Base-by-base conservation (phyloP, 371 early-diverging fungal species). In the Conidiobolus incongruus region DNA sequence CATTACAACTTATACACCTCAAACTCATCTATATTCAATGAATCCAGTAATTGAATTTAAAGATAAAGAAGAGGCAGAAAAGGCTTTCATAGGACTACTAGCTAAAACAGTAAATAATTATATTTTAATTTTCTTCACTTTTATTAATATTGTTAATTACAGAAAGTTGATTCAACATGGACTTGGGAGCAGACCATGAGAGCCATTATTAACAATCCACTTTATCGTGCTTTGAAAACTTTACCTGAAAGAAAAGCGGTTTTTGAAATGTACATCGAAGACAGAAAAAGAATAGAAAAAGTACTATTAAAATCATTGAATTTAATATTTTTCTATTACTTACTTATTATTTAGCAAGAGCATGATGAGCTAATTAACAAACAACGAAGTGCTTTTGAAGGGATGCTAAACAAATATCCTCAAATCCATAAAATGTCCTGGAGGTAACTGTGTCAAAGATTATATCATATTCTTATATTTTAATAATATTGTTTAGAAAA, bases 121-220 rank as follows among this genome's bases (percentile, higher is more conserved):
- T 17, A 3, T 1, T 5, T 37, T 13, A 26, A n/a, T n/a, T n/a
- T n/a, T n/a, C n/a, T n/a, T n/a, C n/a, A n/a, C n/a, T 21, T n/a
- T 35, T 23, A 13, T 5, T 12, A 15, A 24, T 31, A 21, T 16
- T 7, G 35, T 35, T 19, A 12, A 34, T 32, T 26, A 17, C 50
- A 79, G 72, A 74, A 74, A 15, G 85, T 88, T 0, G 66, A 66
- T 35, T 54, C 77, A 12, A 65, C 72, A 28, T 89, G 86, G 86
- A 75, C 76, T 2, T 93, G 92, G 90, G 89, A 89, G 43, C 75
- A 83, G 46, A 77, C 88, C 5, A 78, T 90, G 75, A 72, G 84
- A 8, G 73, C 74, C 3, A 73, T 82, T 11, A 77, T 78, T 38
- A 72, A 69, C 35, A 72, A 87, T 43, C 83, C 88, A 0, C 57